These are phyloP conservation scores for Arctium minus DNA, from an alignment of 129 eudicot genomes.

Conservation along the genomic window DNA sequence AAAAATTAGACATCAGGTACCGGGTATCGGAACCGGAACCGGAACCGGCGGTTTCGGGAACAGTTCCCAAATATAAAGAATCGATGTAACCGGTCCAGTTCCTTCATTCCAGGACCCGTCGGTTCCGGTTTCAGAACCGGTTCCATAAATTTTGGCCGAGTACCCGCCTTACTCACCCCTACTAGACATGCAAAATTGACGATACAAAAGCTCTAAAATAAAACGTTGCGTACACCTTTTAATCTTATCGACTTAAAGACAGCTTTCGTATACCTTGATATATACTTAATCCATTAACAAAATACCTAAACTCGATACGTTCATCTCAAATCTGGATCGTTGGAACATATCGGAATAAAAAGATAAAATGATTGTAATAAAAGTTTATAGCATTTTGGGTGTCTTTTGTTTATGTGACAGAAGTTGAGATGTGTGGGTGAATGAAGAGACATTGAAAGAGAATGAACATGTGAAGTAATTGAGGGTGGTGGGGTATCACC, in stretches of 20 bases:
- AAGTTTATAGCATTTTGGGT: background rate
- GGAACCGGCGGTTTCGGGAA: too few relatives aligned
- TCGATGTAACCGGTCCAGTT: too few relatives aligned
- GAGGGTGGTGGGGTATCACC: slow-evolving; percentile 11
- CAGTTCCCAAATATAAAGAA: too few relatives aligned
- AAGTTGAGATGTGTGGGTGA: slow-evolving; percentile 11
- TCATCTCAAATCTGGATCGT: background rate
- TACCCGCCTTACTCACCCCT: too few relatives aligned
- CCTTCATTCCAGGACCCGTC: too few relatives aligned
- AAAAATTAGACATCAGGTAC: too few relatives aligned
- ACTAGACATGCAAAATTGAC: too few relatives aligned
- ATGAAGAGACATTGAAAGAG: slow-evolving; percentile 24
- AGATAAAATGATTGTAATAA: background rate
- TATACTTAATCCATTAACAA: background rate
- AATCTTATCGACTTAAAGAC: background rate
- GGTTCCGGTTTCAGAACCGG: too few relatives aligned
- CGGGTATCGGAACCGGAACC: too few relatives aligned
- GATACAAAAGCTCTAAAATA: too few relatives aligned
- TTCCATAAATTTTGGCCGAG: too few relatives aligned
- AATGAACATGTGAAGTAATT: slow-evolving; percentile 18
- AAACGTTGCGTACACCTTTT: background rate
- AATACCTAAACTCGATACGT: background rate
- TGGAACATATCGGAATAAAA: background rate
- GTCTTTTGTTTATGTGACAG: background rate
- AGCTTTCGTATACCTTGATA: too few relatives aligned